Conservation (phyloP, 148 eudicot species). For the Fallopia convolvulus region DNA sequence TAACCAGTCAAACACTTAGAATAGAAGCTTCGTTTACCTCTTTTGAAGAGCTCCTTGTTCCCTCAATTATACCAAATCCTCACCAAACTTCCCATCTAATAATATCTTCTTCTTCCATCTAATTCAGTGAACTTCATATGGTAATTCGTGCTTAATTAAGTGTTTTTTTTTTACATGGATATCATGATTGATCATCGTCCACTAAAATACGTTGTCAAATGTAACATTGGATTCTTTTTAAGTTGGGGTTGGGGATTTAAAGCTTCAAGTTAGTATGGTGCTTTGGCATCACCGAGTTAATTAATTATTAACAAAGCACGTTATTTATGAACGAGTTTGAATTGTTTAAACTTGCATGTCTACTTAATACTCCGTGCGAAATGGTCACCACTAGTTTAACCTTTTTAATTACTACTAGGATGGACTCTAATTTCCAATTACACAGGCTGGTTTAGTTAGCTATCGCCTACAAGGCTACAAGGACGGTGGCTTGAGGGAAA, state of each 20-base stretch:
- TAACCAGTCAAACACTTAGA: slow-evolving; percentile 4
- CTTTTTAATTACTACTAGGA: too few relatives aligned
- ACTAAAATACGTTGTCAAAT: neutral
- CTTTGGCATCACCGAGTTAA: too few relatives aligned
- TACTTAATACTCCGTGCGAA: too few relatives aligned
- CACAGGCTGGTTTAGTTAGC: too few relatives aligned
- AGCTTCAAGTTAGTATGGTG: too few relatives aligned
- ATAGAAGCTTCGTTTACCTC: slow-evolving; percentile 9
- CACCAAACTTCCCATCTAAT: neutral
- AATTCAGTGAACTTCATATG: slow-evolving; percentile 1
- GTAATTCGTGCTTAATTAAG: neutral
- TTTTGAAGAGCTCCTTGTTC: slow-evolving; percentile 6
- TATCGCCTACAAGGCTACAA: too few relatives aligned
- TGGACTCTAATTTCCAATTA: too few relatives aligned
- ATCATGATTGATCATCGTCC: neutral
- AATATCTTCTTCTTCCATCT: neutral
- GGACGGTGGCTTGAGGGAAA: too few relatives aligned
- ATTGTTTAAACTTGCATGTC: too few relatives aligned
- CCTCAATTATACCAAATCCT: neutral
- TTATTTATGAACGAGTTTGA: too few relatives aligned
- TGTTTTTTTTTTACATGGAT: neutral
- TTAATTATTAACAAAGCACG: too few relatives aligned
- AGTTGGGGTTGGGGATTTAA: neutral
- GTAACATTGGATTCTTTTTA: neutral
- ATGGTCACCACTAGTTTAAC: too few relatives aligned